Percentiles rank a stretch among this genome's conserved stretches.
Conservation (phyloP, 805 yeast species). For the Grigorovia transvaalensis region DNA sequence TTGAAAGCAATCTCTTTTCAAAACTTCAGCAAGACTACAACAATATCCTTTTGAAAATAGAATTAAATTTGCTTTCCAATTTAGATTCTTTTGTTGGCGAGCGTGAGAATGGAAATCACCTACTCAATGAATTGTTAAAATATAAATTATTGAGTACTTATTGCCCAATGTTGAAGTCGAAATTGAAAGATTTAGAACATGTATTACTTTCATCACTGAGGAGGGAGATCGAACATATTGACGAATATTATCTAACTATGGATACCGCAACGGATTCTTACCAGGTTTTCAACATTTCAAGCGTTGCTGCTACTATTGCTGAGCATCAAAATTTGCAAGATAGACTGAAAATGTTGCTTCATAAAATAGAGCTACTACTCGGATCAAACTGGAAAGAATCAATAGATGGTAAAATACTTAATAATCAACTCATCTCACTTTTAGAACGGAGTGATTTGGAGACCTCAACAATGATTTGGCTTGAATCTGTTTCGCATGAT, state of each 20-base stretch:
- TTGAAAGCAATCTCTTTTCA: constrained; percentile 26
- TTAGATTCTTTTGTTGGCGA: constrained; percentile 31
- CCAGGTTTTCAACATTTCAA: constrained; percentile 32
- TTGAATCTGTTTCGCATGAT: constrained; percentile 20
- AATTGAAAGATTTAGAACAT: constrained; percentile 50
- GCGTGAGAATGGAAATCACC: constrained; percentile 32
- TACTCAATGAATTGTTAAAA: constrained; percentile 41
- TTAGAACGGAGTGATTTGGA: constrained; percentile 37
- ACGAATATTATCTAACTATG: constrained; percentile 24
- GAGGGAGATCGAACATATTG: constrained; percentile 36
- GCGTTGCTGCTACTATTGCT: constrained; percentile 39
- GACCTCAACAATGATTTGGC: constrained; percentile 41
- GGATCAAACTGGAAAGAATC: constrained; percentile 53
- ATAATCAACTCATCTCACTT: constrained; percentile 38
- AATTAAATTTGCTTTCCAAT: constrained; percentile 33
- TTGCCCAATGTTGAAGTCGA: constrained; percentile 46
- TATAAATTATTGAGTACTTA: constrained; percentile 37
- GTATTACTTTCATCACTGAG: constrained; percentile 40
- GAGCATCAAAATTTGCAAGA: constrained; percentile 44
- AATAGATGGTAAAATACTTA: constrained; percentile 58
- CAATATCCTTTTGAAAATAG: constrained; percentile 36
- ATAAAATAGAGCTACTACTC: constrained; percentile 40
- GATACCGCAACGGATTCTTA: neutral
- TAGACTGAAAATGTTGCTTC: constrained; percentile 34
- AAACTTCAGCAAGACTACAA: constrained; percentile 34